Percentiles rank a stretch among this genome's conserved stretches.
Evolutionary conservation across 495 filamentous ascomycete species (phyloP).

Genomic region (Penicillium ucsense): DNA sequence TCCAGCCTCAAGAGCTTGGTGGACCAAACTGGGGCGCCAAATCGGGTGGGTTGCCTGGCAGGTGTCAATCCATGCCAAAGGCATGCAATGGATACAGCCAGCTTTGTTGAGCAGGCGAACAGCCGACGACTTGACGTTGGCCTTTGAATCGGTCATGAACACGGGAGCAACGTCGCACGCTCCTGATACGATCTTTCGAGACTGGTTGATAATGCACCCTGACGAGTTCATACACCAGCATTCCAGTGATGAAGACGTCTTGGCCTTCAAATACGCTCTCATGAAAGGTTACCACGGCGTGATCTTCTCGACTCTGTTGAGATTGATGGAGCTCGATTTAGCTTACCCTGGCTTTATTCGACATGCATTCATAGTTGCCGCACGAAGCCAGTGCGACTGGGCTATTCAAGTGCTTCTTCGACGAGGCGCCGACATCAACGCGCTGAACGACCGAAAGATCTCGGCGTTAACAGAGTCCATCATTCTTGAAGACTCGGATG

Average conservation of each 20-base stretch:
- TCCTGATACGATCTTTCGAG: background rate
- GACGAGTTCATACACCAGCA: background rate
- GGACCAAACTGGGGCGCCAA: slow-evolving; percentile 13
- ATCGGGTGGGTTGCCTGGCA: slow-evolving; percentile 25
- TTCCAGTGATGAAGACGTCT: background rate
- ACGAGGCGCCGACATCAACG: slow-evolving; percentile 10
- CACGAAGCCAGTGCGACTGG: slow-evolving; percentile 3
- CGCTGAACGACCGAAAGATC: background rate
- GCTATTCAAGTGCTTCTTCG: slow-evolving; percentile 8
- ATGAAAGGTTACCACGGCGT: slow-evolving; percentile 4
- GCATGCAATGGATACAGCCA: slow-evolving; percentile 2
- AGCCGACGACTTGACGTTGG: background rate
- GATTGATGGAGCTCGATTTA: slow-evolving; percentile 9
- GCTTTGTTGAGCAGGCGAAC: slow-evolving; percentile 1
- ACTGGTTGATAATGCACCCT: slow-evolving; percentile 1
- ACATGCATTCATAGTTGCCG: slow-evolving; percentile 5
- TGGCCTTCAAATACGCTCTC: slow-evolving; percentile 7
- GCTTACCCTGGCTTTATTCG: background rate
- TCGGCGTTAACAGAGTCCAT: slow-evolving; percentile 11
- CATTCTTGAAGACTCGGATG: background rate
- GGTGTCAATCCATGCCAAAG: slow-evolving; percentile 4
- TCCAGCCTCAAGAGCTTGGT: slow-evolving; percentile 2
- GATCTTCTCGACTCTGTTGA: slow-evolving; percentile 2
- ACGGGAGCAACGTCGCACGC: too few species aligned
- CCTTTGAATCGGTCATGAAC: too few species aligned